Evolutionary conservation across 2,329 filamentous ascomycete genomes (phyloP).

Genomic region (Xylariaceae sp.): DNA sequence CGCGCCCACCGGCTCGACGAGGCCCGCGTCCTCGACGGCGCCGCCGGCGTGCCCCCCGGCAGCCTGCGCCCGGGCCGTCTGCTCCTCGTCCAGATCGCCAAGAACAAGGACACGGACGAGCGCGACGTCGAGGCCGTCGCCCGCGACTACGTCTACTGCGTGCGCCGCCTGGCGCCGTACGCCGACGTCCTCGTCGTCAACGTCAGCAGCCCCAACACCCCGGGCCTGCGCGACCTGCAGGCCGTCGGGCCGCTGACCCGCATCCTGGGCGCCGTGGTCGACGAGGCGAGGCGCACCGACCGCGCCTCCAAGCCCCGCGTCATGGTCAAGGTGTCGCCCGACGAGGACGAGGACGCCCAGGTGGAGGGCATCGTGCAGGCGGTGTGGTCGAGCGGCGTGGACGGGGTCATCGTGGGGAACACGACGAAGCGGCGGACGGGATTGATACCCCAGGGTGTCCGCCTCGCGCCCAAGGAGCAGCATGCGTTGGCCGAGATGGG

Average conservation of each 20-base stretch:
- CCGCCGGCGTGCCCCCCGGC: constrained; percentile 78
- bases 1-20: constrained; percentile 71
- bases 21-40: constrained; percentile 73
- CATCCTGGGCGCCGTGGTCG: constrained; percentile 80
- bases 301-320: constrained; percentile 76
- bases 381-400: constrained; percentile 80
- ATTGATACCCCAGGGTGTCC: constrained; percentile 67
- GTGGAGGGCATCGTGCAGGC: constrained; percentile 87
- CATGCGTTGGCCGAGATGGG: constrained; percentile 74
- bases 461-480: constrained; percentile 68
- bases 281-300: constrained; percentile 69
- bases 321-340: constrained; percentile 98
- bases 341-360: constrained; percentile 85
- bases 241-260: constrained; percentile 79
- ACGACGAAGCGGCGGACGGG: constrained; percentile 84
- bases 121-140: constrained; percentile 79
- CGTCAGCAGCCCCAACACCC: constrained; percentile 95
- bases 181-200: constrained; percentile 98
- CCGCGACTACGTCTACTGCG: constrained; percentile 86
- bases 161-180: constrained; percentile 79
- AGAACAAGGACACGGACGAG: constrained; percentile 93
- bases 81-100: constrained; percentile 89
- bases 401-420: constrained; percentile 96
- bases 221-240: constrained; percentile 85
- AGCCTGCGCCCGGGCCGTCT: constrained; percentile 75